Conservation (phyloP, 2,329 filamentous ascomycete species). For the Chaetomium strumarium region DNA sequence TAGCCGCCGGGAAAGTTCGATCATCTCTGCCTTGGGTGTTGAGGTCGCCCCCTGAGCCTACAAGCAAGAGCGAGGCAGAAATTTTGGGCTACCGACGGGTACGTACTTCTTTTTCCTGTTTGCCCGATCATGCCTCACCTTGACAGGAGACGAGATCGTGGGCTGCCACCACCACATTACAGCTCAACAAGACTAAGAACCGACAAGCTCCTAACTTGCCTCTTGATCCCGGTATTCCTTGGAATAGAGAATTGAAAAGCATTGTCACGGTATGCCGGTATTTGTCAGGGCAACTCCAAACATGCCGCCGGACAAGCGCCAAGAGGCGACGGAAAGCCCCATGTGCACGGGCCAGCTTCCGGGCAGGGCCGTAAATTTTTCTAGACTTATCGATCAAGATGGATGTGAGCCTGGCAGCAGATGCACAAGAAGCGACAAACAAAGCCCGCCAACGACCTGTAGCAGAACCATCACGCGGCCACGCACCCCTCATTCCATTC, state of each 20-base stretch:
- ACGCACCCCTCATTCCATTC: constrained; percentile 3
- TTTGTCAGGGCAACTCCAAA: too few species aligned
- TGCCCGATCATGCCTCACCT: constrained; percentile 1
- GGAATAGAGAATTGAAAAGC: too few species aligned
- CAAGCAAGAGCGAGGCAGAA: constrained; percentile 12
- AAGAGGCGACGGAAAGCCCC: neutral
- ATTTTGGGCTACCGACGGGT: constrained; percentile 12
- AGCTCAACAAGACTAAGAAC: too few species aligned
- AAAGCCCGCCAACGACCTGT: constrained; percentile 5
- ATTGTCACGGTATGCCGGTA: too few species aligned
- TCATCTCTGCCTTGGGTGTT: neutral
- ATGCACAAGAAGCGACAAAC: constrained; percentile 10
- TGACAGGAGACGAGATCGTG: neutral
- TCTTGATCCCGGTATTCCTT: too few species aligned
- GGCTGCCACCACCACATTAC: too few species aligned
- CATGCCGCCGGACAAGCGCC: too few species aligned
- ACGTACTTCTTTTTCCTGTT: neutral
- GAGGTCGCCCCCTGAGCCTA: neutral
- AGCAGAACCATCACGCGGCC: constrained; percentile 5
- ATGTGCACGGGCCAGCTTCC: constrained; percentile 16
- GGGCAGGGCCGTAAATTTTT: constrained; percentile 22
- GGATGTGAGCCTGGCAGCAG: constrained; percentile 4
- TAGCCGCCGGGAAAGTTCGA: neutral
- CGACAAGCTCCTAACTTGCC: too few species aligned
- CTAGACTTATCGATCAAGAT: neutral